Percentiles rank a stretch among this genome's conserved stretches.
Evolutionary conservation across 2,329 filamentous ascomycete genomes (phyloP).

Genomic region (Emydomyces testavorans): DNA sequence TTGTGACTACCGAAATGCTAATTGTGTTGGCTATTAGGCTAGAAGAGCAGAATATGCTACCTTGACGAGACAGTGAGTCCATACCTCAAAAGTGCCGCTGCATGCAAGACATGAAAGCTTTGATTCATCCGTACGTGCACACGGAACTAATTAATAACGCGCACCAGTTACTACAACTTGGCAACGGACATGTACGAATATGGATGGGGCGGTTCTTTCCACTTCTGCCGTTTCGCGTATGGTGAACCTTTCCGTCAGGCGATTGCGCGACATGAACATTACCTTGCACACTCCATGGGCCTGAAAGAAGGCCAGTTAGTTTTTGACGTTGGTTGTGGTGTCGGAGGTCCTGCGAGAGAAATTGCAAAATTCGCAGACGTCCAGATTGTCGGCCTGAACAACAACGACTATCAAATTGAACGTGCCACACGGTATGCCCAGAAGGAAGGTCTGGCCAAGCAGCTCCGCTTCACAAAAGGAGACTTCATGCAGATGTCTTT

Average conservation of each 20-base stretch:
- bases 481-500: slow-evolving; percentile 99
- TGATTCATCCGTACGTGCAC: too few relatives aligned
- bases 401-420: slow-evolving; percentile 98
- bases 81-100: not conserved
- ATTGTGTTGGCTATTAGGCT: slow-evolving; percentile 41
- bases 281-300: slow-evolving; percentile 79
- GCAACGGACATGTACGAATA: slow-evolving; percentile 96
- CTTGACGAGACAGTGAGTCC: slow-evolving; percentile 75
- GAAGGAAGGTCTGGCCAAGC: slow-evolving; percentile 67
- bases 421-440: slow-evolving; percentile 75
- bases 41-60: slow-evolving; percentile 83
- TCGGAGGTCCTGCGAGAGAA: slow-evolving; percentile 87
- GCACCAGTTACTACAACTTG: slow-evolving; percentile 76
- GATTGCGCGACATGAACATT: slow-evolving; percentile 94
- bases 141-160: not conserved
- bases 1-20: not conserved
- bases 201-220: slow-evolving; percentile 91
- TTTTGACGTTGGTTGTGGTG: slow-evolving; percentile 91
- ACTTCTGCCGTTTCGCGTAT: slow-evolving; percentile 87
- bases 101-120: too few relatives aligned
- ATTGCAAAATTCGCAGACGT: slow-evolving; percentile 91
- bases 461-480: slow-evolving; percentile 81
- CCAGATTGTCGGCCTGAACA: slow-evolving; percentile 87
- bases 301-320: slow-evolving; percentile 81
- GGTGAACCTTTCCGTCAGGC: slow-evolving; percentile 83